A percentile compares a stretch with the other conserved stretches of the same genome.
phyloP scores from a whole-genome alignment of 169 alveolate genomes.

The Babesia divergens region DNA sequence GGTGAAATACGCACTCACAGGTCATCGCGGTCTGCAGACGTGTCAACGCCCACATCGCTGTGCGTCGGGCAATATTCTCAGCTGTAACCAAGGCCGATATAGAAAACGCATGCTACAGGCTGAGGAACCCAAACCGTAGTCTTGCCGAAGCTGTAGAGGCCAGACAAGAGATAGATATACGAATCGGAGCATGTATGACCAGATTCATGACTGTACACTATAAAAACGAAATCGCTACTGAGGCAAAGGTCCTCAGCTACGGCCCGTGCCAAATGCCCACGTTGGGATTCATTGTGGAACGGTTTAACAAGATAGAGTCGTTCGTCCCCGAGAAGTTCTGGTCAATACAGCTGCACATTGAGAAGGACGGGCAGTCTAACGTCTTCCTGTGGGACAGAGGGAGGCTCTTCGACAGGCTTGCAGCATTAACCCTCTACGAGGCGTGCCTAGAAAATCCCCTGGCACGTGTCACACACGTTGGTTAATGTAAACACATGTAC shows the following conservation, averaged over 20 bases:
- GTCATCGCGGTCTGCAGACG: slow-evolving; percentile 59
- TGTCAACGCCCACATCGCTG: slow-evolving; percentile 63
- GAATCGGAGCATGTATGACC: slow-evolving; percentile 81
- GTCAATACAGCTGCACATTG: slow-evolving; percentile 82
- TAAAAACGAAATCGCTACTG: slow-evolving; percentile 65
- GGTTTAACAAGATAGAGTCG: slow-evolving; percentile 86
- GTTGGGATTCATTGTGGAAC: slow-evolving; percentile 96
- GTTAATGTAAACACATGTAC: background rate
- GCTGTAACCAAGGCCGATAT: slow-evolving; percentile 89
- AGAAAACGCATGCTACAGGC: slow-evolving; percentile 83
- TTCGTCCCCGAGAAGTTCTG: slow-evolving; percentile 91
- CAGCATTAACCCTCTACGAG: slow-evolving; percentile 74
- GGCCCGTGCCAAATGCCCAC: slow-evolving; percentile 99
- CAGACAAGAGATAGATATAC: slow-evolving; percentile 95
- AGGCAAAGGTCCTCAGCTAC: slow-evolving; percentile 84
- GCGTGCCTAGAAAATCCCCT: slow-evolving; percentile 66
- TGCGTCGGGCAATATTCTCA: slow-evolving; percentile 95
- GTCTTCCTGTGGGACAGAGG: slow-evolving; percentile 75
- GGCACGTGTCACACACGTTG: slow-evolving; percentile 67
- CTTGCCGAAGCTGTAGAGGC: slow-evolving; percentile 95
- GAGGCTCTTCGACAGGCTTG: slow-evolving; percentile 77
- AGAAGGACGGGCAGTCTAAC: slow-evolving; percentile 40
- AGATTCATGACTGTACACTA: slow-evolving; percentile 79
- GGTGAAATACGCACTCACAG: slow-evolving; percentile 51
- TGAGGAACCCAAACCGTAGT: slow-evolving; percentile 90